These are phyloP conservation scores for Panicum miliaceum DNA, from an alignment of 176 grass and related monocot genomes.

Conservation along the genomic window DNA sequence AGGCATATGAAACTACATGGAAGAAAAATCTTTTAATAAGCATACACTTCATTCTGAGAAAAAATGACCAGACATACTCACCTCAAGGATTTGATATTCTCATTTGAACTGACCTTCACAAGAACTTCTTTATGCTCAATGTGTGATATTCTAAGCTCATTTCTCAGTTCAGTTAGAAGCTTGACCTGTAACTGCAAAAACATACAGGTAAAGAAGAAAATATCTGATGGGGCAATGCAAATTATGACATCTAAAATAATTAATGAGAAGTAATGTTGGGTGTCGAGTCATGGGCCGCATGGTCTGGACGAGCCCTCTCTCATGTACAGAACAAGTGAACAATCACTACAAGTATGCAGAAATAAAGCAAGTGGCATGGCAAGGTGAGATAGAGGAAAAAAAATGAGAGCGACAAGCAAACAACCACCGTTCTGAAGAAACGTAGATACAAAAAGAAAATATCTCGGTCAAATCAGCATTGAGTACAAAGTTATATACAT, in stretches of 20 bases:
- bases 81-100: slow-evolving; percentile 66
- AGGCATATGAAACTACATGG: slow-evolving; percentile 29
- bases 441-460: background rate
- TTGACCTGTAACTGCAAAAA: slow-evolving; percentile 57
- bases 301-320: background rate
- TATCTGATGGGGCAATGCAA: background rate
- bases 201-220: slow-evolving; percentile 30
- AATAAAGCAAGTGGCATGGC: slow-evolving; percentile 1
- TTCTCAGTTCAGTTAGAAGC: slow-evolving; percentile 66
- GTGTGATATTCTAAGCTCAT: slow-evolving; percentile 68
- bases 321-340: background rate
- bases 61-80: slow-evolving; percentile 33
- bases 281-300: background rate
- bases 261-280: background rate
- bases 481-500: background rate
- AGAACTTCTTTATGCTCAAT: slow-evolving; percentile 72
- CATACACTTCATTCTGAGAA: slow-evolving; percentile 22
- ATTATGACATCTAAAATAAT: background rate
- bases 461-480: background rate
- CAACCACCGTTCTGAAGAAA: background rate
- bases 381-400: slow-evolving; percentile 13
- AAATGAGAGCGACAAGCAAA: background rate
- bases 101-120: slow-evolving; percentile 57
- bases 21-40: slow-evolving; percentile 33
- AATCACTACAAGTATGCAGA: slow-evolving; percentile 4